phyloP scores from a whole-genome alignment of 2,329 filamentous ascomycete species.

The Xylaria multiplex region DNA sequence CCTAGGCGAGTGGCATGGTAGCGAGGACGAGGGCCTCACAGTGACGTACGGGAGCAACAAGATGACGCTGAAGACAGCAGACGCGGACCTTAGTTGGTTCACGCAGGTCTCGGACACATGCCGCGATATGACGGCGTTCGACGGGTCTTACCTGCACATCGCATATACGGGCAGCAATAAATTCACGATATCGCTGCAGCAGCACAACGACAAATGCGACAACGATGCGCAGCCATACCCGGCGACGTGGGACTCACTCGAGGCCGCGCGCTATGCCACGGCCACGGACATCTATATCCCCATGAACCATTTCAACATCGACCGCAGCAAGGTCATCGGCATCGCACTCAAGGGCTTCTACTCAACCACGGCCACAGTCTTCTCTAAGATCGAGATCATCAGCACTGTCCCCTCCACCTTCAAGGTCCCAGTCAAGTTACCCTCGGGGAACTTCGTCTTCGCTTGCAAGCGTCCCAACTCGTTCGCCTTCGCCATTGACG shows the following conservation, averaged over 20 bases:
- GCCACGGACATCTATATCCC: slow-evolving; percentile 72
- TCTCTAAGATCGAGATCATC: slow-evolving; percentile 71
- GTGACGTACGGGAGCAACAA: slow-evolving; percentile 61
- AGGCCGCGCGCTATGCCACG: slow-evolving; percentile 67
- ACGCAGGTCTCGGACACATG: slow-evolving; percentile 67
- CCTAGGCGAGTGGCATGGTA: slow-evolving; percentile 72
- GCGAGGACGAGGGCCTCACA: slow-evolving; percentile 65
- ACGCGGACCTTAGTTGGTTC: slow-evolving; percentile 70
- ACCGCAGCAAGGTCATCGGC: slow-evolving; percentile 65
- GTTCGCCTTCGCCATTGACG: slow-evolving; percentile 78
- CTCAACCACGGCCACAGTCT: slow-evolving; percentile 58
- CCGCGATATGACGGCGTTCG: slow-evolving; percentile 64
- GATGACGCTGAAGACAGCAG: slow-evolving; percentile 66
- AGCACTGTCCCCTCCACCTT: slow-evolving; percentile 61
- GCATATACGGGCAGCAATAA: slow-evolving; percentile 69
- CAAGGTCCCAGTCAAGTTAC: slow-evolving; percentile 66
- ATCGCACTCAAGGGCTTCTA: slow-evolving; percentile 74
- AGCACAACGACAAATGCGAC: slow-evolving; percentile 72
- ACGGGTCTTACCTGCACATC: slow-evolving; percentile 71
- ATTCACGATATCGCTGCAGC: slow-evolving; percentile 72
- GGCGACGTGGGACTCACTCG: slow-evolving; percentile 74
- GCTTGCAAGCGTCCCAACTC: slow-evolving; percentile 74
- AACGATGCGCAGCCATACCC: slow-evolving; percentile 67
- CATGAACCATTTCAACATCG: slow-evolving; percentile 71
- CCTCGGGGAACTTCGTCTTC: slow-evolving; percentile 69